Base-by-base conservation (phyloP, 2,329 filamentous ascomycete species). In the Talaromyces sp. region DNA sequence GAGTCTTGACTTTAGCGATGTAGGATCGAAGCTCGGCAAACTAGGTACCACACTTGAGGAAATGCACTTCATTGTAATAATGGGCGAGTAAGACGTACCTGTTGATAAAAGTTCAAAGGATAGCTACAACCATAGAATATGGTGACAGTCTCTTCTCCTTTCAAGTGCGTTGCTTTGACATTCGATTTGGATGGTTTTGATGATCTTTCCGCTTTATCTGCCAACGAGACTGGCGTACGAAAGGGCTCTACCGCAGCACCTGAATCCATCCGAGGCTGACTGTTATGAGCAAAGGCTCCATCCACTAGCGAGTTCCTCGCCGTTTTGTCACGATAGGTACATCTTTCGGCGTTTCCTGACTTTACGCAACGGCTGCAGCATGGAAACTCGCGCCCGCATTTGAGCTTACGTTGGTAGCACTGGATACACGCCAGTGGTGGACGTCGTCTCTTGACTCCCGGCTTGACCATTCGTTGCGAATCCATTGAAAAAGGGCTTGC, bases 21-120 rank as follows among this genome's bases (percentile, higher is more conserved):
- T 62, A 62, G 33, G 60, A 52, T 31, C 60, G 60, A 41, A 62
- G 60, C 35, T 54, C 60, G 45, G 33, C 11, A 50, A 62, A 62
- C 60, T 62, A 54, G 19, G 57, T 49, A 49, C 8, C 19, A 22
- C n/a, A 37, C 10, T 7, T 62, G 25, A 62, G 45, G 3, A 35
- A 31, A 27, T 33, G 31, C 33, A 31, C 37, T 25, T 25, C 19
- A 7, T 27, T 52, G 45, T 31, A 54, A 52, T 31, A 62, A 31
- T 41, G 47, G 27, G 15, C 6, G 39, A 22, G 22, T 54, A 33
- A 8, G 45, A 35, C 31, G 45, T 50, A 62, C 60, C 60, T 62
- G 45, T 52, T 50, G 49, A 35, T 62, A 62, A n/a, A 62, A 52
- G n/a, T 62, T 62, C 33, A 62, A 22, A 19, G 60, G 45, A 54